Conservation (phyloP, 2,329 filamentous ascomycete species). For the Uncinocarpus reesii region DNA sequence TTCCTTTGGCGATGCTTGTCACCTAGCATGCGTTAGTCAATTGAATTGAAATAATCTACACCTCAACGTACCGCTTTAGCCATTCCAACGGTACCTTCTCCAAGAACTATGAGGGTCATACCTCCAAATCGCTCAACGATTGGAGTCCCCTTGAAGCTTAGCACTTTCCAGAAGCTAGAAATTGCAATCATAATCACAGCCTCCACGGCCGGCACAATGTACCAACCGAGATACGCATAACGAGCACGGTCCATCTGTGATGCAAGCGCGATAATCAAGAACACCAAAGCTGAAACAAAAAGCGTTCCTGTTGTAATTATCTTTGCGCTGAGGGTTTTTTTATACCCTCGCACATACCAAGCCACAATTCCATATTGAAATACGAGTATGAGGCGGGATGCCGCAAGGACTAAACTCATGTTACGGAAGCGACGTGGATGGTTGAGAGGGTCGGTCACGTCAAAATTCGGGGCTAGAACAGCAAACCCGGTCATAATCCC, state of each 20-base stretch:
- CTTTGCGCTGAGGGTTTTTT: conserved; percentile 23
- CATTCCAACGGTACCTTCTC: conserved; percentile 46
- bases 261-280: conserved; percentile 12
- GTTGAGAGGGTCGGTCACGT: conserved; percentile 26
- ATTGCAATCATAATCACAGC: conserved; percentile 38
- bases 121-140: conserved; percentile 50
- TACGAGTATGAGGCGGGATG: conserved; percentile 45
- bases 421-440: conserved; percentile 39
- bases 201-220: conserved; percentile 43
- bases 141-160: conserved; percentile 46
- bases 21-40: conserved; percentile 11
- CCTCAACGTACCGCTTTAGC: conserved; percentile 18
- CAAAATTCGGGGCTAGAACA: conserved; percentile 44
- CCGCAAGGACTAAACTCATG: conserved; percentile 38
- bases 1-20: conserved; percentile 15
- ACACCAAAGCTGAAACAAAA: conserved; percentile 11
- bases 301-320: conserved; percentile 24
- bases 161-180: conserved; percentile 42
- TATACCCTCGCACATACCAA: conserved; percentile 21
- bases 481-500: conserved; percentile 57
- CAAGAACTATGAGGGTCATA: conserved; percentile 51
- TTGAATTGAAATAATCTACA: not conserved
- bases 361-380: conserved; percentile 43
- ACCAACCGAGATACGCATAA: conserved; percentile 37
- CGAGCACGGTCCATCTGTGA: conserved; percentile 3